Percentiles rank a stretch among this genome's conserved stretches.
These are phyloP conservation scores for Colletotrichum gigasporum DNA, from an alignment of 2,329 filamentous ascomycete genomes.

Conservation along the genomic window DNA sequence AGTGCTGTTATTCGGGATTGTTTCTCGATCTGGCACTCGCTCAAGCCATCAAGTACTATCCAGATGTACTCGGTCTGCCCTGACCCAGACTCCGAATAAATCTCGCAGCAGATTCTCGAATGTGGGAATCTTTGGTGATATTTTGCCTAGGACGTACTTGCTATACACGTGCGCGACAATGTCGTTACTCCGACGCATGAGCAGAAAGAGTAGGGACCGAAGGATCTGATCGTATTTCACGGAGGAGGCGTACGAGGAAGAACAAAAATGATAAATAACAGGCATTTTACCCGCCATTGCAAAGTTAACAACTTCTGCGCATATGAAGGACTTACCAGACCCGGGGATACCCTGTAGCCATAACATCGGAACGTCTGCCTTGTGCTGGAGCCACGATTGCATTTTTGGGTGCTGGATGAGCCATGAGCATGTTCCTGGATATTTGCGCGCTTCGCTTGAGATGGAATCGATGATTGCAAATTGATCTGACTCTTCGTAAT, in stretches of 20 bases:
- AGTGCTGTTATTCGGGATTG: background rate
- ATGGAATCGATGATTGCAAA: no score
- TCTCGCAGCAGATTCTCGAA: conserved; percentile 12
- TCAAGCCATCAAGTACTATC: conserved; percentile 9
- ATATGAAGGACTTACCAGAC: no score
- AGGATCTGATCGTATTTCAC: conserved; percentile 39
- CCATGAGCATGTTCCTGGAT: no score
- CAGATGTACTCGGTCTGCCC: background rate
- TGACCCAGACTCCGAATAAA: no score
- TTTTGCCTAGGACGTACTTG: background rate
- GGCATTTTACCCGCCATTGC: conserved; percentile 25
- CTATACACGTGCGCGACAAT: background rate
- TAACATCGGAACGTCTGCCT: no score
- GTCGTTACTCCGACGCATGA: background rate
- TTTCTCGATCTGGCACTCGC: conserved; percentile 3
- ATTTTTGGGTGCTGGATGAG: no score
- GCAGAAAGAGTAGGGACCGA: conserved; percentile 21
- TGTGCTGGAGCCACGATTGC: no score
- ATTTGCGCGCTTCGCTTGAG: no score
- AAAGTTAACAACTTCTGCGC: no score
- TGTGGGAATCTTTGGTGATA: background rate
- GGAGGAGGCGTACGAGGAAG: conserved; percentile 40
- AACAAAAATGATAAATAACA: conserved; percentile 46
- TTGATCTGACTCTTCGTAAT: no score
- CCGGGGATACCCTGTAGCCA: no score